phyloP scores from a whole-genome alignment of 768 basidiomycete genomes.

The Amanita muscaria region DNA sequence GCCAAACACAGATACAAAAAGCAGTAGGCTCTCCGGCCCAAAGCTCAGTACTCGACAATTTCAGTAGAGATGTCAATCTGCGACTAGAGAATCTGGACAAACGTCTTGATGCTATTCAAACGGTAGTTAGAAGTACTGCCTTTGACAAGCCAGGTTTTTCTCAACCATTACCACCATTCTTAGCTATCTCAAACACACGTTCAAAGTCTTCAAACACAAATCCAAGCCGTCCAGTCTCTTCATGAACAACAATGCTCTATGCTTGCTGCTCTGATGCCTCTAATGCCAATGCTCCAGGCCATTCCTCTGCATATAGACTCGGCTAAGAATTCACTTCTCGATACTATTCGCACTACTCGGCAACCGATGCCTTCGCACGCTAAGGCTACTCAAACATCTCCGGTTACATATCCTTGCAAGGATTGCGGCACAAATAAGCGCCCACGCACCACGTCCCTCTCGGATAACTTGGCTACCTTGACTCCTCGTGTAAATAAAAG shows the following conservation, averaged over 20 bases:
- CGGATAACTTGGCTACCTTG: slow-evolving; percentile 9
- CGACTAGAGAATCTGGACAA: slow-evolving; percentile 42
- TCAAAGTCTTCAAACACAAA: slow-evolving; percentile 42
- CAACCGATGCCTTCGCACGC: slow-evolving; percentile 8
- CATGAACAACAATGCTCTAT: slow-evolving; percentile 56
- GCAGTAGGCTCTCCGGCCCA: slow-evolving; percentile 53
- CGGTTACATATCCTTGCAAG: neutral
- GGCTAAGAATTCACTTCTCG: slow-evolving; percentile 25
- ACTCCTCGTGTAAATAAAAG: slow-evolving; percentile 9
- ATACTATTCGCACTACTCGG: slow-evolving; percentile 23
- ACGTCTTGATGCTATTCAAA: slow-evolving; percentile 47
- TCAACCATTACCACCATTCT: neutral
- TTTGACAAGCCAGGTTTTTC: slow-evolving; percentile 2
- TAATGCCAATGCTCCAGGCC: slow-evolving; percentile 53
- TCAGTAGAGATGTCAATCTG: slow-evolving; percentile 33
- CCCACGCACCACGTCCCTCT: slow-evolving; percentile 12
- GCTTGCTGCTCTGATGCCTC: slow-evolving; percentile 43
- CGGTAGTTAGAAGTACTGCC: slow-evolving; percentile 24
- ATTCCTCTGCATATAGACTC: slow-evolving; percentile 49
- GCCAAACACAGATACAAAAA: slow-evolving; percentile 52
- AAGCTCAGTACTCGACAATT: slow-evolving; percentile 25
- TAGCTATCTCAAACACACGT: slow-evolving; percentile 41
- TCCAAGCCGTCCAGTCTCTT: slow-evolving; percentile 46
- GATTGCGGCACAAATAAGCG: slow-evolving; percentile 12
- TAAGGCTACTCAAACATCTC: slow-evolving; percentile 6